These are phyloP conservation scores for Mangifera indica DNA, from an alignment of 345 rosid genomes.

Conservation along the genomic window DNA sequence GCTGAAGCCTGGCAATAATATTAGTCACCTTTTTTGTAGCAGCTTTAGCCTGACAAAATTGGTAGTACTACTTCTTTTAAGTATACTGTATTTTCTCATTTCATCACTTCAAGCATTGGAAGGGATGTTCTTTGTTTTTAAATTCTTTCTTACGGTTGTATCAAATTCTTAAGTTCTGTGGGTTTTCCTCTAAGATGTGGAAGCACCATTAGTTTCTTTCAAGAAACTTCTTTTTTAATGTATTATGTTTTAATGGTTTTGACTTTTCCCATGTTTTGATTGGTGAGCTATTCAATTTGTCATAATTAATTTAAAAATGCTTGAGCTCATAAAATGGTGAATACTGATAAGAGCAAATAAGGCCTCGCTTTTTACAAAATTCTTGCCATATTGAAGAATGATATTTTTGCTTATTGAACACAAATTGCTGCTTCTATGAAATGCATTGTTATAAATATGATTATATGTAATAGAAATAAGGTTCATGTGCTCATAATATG, in stretches of 20 bases:
- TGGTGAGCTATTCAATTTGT: background rate
- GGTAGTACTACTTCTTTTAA: no score
- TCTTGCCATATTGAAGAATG: no score
- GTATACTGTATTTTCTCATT: background rate
- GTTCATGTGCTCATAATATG: background rate
- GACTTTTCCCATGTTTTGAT: background rate
- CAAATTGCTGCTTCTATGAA: background rate
- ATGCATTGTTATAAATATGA: background rate
- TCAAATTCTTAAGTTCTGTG: background rate
- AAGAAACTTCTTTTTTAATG: background rate
- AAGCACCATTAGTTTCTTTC: background rate
- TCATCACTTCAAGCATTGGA: background rate
- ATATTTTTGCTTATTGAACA: no score
- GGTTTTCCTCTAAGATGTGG: no score
- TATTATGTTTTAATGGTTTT: background rate
- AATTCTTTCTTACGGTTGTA: background rate
- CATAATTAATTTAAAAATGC: background rate
- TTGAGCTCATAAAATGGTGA: no score
- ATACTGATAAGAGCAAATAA: background rate
- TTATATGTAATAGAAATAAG: background rate
- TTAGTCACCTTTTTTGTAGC: background rate
- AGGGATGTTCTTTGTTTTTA: background rate
- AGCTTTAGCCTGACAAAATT: background rate
- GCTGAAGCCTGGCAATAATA: background rate
- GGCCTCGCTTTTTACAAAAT: no score